Conservation (phyloP, 257 asterid species). For the Solanum rostratum region DNA sequence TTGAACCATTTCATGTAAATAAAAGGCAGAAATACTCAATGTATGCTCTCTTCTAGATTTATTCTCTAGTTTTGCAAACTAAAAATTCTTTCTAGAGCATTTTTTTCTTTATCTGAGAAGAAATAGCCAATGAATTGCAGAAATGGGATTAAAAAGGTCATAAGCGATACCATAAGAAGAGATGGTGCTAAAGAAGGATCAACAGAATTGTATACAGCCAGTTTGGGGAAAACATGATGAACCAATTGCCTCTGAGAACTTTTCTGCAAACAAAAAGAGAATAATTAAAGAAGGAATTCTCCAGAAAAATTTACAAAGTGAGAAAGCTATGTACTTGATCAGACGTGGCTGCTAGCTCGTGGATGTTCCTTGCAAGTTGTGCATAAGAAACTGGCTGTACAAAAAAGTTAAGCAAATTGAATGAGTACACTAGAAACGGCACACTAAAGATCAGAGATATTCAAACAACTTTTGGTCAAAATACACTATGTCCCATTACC, state of each 20-base stretch:
- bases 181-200: slow-evolving; percentile 99
- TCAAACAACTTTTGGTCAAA: background rate
- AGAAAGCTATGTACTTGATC: slow-evolving; percentile 61
- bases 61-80: background rate
- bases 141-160: background rate
- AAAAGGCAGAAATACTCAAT: background rate
- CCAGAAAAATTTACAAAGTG: background rate
- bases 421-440: slow-evolving; percentile 4
- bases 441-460: background rate
- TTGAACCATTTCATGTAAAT: background rate
- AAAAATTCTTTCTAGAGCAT: background rate
- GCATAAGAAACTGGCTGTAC: slow-evolving; percentile 95
- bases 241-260: slow-evolving; percentile 92
- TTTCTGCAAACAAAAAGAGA: slow-evolving; percentile 46
- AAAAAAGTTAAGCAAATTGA: slow-evolving; percentile 5
- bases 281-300: background rate
- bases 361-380: slow-evolving; percentile 98
- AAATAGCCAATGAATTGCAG: background rate
- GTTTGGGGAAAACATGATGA: slow-evolving; percentile 93
- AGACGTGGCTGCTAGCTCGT: slow-evolving; percentile 91
- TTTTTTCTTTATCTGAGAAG: background rate
- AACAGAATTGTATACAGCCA: slow-evolving; percentile 98
- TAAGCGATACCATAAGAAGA: slow-evolving; percentile 70
- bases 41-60: background rate
- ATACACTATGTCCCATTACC: background rate